A percentile compares a stretch with the other conserved stretches of the same genome.
These are phyloP conservation scores for Penicillium sp. DNA, from an alignment of 2,329 filamentous ascomycete genomes.

Conservation along the genomic window DNA sequence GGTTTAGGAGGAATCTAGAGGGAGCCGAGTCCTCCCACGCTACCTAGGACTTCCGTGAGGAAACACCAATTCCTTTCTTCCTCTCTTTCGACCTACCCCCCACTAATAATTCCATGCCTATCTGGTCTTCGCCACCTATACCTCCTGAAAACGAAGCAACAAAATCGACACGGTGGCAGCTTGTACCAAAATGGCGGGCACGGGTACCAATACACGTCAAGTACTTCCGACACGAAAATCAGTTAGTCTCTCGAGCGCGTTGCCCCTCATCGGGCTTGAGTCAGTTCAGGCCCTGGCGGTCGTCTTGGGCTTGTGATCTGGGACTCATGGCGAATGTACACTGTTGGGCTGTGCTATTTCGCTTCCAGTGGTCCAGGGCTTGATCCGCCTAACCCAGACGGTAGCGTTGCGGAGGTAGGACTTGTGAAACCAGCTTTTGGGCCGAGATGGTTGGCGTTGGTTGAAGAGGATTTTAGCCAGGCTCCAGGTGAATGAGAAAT, in stretches of 20 bases:
- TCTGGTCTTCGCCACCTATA: background rate
- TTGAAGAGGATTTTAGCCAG: background rate
- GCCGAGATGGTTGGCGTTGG: background rate
- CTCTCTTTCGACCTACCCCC: background rate
- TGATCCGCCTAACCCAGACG: background rate
- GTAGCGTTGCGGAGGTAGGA: background rate
- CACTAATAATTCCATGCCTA: background rate
- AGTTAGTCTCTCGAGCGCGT: background rate
- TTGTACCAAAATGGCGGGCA: background rate
- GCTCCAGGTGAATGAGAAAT: too few species aligned
- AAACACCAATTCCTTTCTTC: background rate
- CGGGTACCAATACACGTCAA: background rate
- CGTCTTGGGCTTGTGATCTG: background rate
- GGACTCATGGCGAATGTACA: background rate
- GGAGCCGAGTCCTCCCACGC: background rate
- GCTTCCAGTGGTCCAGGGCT: too few species aligned
- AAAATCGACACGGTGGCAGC: background rate
- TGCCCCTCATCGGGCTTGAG: background rate
- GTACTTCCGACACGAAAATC: background rate
- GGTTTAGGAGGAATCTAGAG: background rate
- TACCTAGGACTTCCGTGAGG: background rate
- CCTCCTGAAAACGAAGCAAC: background rate
- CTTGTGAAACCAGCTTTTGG: background rate
- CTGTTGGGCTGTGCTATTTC: background rate
- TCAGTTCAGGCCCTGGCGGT: background rate